phyloP scores from a whole-genome alignment of 2,329 filamentous ascomycete species.

The Monilinia laxa region DNA sequence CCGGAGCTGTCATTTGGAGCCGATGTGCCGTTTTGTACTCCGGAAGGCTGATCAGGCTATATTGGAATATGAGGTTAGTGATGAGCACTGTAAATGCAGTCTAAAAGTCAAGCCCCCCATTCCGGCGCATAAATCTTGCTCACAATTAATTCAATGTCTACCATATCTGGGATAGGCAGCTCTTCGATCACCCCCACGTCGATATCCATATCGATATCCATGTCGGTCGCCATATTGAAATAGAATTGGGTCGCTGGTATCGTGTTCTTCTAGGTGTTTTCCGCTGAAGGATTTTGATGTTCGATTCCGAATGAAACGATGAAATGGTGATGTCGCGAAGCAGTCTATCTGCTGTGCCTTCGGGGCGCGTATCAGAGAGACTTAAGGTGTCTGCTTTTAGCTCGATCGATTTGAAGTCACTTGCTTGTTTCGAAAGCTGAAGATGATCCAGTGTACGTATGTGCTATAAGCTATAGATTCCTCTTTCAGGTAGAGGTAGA shows the following conservation, averaged over 20 bases:
- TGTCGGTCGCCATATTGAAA: slow-evolving; percentile 43
- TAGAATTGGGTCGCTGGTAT: not conserved
- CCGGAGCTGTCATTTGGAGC: slow-evolving; percentile 34
- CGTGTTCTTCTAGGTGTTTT: not conserved
- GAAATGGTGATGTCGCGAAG: not conserved
- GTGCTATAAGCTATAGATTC: not conserved
- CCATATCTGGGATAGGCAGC: slow-evolving; percentile 20
- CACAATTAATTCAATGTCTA: slow-evolving; percentile 21
- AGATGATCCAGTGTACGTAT: not conserved
- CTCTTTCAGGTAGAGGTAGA: not conserved
- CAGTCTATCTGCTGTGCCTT: not conserved
- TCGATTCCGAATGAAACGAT: not conserved
- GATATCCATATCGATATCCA: slow-evolving; percentile 78
- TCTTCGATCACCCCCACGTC: slow-evolving; percentile 56
- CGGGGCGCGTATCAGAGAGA: not conserved
- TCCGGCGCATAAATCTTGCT: not conserved
- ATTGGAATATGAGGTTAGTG: not conserved
- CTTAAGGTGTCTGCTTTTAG: not conserved
- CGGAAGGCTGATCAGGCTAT: slow-evolving; percentile 28
- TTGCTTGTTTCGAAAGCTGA: not conserved
- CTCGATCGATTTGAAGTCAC: not conserved
- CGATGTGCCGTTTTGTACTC: slow-evolving; percentile 31
- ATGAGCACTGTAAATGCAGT: not conserved
- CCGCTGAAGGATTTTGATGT: not conserved
- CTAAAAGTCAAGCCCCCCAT: not conserved